Conservation (phyloP, 352 stramenopile genomes). For the Phytophthora nicotianae region DNA sequence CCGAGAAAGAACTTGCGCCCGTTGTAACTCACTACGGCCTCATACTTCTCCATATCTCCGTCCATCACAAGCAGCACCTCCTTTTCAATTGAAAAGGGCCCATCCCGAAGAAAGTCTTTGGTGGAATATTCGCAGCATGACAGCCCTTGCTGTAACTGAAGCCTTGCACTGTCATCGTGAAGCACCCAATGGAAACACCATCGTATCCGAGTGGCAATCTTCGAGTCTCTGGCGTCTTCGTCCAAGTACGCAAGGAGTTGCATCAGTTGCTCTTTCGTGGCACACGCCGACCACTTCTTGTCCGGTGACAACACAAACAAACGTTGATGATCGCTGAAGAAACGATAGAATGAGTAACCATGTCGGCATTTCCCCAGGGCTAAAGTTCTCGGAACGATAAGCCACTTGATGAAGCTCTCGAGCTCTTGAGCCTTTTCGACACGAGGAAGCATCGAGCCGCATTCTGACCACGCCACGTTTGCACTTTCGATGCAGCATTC, state of each 20-base stretch:
- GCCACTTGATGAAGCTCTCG: conserved; percentile 68
- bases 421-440: conserved; percentile 52
- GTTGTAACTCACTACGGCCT: conserved; percentile 47
- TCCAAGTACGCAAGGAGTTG: conserved; percentile 68
- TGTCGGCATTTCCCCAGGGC: conserved; percentile 60
- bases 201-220: conserved; percentile 43
- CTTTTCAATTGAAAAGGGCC: conserved; percentile 54
- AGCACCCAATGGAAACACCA: conserved; percentile 50
- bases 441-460: conserved; percentile 49
- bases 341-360: conserved; percentile 67
- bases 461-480: conserved; percentile 73
- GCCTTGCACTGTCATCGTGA: conserved; percentile 26
- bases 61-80: conserved; percentile 48
- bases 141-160: conserved; percentile 22
- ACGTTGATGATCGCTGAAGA: conserved; percentile 56
- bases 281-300: conserved; percentile 54
- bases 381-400: conserved; percentile 65
- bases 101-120: conserved; percentile 38
- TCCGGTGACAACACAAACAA: conserved; percentile 60
- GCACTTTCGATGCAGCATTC: conserved; percentile 60
- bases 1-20: conserved; percentile 60
- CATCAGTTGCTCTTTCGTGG: conserved; percentile 29
- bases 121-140: conserved; percentile 46
- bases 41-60: conserved; percentile 53
- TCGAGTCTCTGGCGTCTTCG: conserved; percentile 33